A percentile compares a stretch with the other conserved stretches of the same genome.
phyloP scores from a whole-genome alignment of 2,329 filamentous ascomycete species.

The Plenodomus tracheiphilus region DNA sequence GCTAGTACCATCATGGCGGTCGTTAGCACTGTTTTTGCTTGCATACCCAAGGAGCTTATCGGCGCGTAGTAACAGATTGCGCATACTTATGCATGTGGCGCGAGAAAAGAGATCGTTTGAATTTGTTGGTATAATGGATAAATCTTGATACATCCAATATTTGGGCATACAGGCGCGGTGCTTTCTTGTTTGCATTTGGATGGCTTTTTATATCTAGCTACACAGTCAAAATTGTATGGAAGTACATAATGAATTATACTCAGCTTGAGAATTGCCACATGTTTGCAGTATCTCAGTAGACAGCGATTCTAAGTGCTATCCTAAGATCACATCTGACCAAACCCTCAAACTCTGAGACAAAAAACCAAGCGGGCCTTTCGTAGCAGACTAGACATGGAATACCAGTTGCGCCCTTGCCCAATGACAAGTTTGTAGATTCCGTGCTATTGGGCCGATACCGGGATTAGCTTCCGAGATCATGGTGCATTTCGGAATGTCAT shows the following conservation, averaged over 20 bases:
- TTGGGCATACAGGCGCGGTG: background rate
- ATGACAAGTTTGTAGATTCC: background rate
- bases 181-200: background rate
- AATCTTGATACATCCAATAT: background rate
- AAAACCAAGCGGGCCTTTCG: too few relatives aligned
- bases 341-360: too few relatives aligned
- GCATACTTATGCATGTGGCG: background rate
- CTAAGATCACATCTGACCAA: too few relatives aligned
- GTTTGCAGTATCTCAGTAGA: too few relatives aligned
- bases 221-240: background rate
- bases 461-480: background rate
- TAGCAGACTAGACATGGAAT: too few relatives aligned
- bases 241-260: background rate
- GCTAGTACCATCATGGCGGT: slow-evolving; percentile 71
- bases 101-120: background rate
- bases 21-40: slow-evolving; percentile 84
- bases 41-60: slow-evolving; percentile 70
- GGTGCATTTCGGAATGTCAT: background rate
- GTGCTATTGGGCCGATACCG: background rate
- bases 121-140: background rate
- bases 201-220: slow-evolving; percentile 9
- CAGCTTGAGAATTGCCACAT: too few relatives aligned
- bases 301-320: too few relatives aligned
- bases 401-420: too few relatives aligned
- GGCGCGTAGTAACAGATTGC: background rate